These are phyloP conservation scores for Lachnellula willkommii DNA, from an alignment of 2,329 filamentous ascomycete genomes.

Conservation along the genomic window DNA sequence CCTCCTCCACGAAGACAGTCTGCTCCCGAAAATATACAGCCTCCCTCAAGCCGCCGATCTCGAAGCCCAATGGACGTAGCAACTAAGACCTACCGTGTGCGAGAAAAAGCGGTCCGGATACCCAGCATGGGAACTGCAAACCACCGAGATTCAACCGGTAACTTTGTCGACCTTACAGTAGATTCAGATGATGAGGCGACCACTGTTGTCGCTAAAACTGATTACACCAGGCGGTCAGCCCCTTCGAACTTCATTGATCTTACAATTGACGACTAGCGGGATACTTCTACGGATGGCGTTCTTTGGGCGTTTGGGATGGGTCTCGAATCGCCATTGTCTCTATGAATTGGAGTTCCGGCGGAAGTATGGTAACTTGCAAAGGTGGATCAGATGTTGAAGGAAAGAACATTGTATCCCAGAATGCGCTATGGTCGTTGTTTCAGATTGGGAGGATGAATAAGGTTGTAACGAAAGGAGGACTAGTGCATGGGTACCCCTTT, in stretches of 20 bases:
- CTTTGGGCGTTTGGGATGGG: not conserved
- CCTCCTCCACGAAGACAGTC: not conserved
- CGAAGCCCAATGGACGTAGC: not conserved
- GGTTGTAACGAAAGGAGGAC: too few relatives aligned
- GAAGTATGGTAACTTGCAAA: too few relatives aligned
- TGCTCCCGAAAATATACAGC: not conserved
- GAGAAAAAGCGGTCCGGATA: not conserved
- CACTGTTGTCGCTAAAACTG: not conserved
- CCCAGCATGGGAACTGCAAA: not conserved
- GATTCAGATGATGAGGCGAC: constrained; percentile 1
- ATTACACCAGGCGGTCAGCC: not conserved
- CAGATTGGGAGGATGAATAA: too few relatives aligned
- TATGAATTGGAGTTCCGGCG: too few relatives aligned
- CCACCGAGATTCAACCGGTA: not conserved
- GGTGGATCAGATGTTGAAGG: too few relatives aligned
- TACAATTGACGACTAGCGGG: not conserved
- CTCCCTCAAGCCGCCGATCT: not conserved
- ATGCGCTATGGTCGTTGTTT: too few relatives aligned
- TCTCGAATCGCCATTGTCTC: too few relatives aligned
- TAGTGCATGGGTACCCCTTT: too few relatives aligned
- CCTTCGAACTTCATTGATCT: not conserved
- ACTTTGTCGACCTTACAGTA: constrained; percentile 4
- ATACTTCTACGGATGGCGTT: not conserved
- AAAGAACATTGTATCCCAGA: too few relatives aligned
- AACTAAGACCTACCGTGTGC: not conserved